Conservation (phyloP, 495 filamentous ascomycete species). For the Chaetomium cochliodes region DNA sequence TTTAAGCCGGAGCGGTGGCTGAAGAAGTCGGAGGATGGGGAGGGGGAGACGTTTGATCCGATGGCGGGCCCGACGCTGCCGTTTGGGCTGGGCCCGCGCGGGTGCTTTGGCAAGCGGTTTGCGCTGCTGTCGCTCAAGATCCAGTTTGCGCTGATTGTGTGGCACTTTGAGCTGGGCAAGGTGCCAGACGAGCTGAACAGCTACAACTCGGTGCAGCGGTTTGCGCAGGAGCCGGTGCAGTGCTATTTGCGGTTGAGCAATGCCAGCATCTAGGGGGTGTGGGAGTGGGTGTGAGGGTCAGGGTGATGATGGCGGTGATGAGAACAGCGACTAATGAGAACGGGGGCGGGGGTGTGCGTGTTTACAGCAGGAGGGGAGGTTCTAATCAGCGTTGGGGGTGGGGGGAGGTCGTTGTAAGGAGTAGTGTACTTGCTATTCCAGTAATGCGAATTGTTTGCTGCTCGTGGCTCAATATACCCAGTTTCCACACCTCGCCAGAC, state of each 20-base stretch:
- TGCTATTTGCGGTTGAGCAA: conserved; percentile 31
- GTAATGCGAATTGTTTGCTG: too few species aligned
- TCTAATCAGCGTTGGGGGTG: too few species aligned
- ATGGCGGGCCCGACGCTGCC: conserved; percentile 40
- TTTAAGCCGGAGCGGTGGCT: conserved; percentile 33
- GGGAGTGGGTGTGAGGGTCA: not conserved
- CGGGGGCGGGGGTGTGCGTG: not conserved
- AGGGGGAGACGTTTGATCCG: conserved; percentile 27
- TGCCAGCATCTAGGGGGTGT: not conserved
- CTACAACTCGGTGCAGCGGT: conserved; percentile 31
- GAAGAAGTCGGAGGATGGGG: not conserved
- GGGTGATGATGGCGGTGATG: not conserved
- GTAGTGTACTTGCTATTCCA: too few species aligned
- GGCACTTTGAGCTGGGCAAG: conserved; percentile 40
- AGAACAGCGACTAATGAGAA: not conserved
- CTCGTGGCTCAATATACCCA: too few species aligned
- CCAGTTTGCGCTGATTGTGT: conserved; percentile 38
- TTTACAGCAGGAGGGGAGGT: too few species aligned
- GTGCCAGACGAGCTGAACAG: conserved; percentile 27
- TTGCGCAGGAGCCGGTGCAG: conserved; percentile 33
- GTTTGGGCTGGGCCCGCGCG: conserved; percentile 53
- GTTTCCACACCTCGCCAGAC: too few species aligned
- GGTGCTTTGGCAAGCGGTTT: conserved; percentile 53
- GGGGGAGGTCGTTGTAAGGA: too few species aligned
- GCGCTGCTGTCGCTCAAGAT: conserved; percentile 40